Base-by-base conservation (phyloP, 768 basidiomycete genomes). In the Collybia nuda region DNA sequence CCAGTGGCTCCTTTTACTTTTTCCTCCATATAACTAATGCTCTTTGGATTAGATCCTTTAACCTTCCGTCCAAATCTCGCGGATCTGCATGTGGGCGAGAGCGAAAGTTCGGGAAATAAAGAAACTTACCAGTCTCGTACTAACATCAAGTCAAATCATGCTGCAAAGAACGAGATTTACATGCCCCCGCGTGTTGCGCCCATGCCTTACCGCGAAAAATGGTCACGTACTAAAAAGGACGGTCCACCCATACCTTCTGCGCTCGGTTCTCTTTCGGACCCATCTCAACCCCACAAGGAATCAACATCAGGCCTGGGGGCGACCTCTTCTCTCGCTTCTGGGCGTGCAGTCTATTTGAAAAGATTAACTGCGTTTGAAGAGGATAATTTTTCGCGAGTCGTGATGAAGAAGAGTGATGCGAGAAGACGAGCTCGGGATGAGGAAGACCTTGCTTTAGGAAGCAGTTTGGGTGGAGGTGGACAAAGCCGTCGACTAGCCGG, bases 51-150 rank as follows among this genome's bases (percentile, higher is more conserved):
- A 96, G 96, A 98, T 65, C 93, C 92, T 2, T 75, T 99, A 24
- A 86, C 88, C 2, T 99, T 96, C 79, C 82, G 86, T 39, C 94
- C 96, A 3, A 97, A 98, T 61, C 92, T 92, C 11, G 72, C 82
- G 51, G 87, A 87, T 37, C 75, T 98, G 53, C 72, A 72, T 50
- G 67, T 72, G 38, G 69, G 70, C 47, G 64, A 59, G 37, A 55
- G 58, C 11, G 56, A 56, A 40, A 50, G 40, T 18, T 44, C 49
- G 11, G 54, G 58, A 18, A 56, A 59, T 38, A 54, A 28, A 19
- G 19, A 19, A 17, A 38, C 38, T 12, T 17, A 42, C 35, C 37
- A 19, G 11, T 47, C 44, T 18, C 37, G 50, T 15, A 21, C 17
- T 19, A 15, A n/a, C 6, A 26, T 8, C 8, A n/a, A 7, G 3